Conservation (phyloP, 768 basidiomycete genomes). For the Steccherinum ochraceum region DNA sequence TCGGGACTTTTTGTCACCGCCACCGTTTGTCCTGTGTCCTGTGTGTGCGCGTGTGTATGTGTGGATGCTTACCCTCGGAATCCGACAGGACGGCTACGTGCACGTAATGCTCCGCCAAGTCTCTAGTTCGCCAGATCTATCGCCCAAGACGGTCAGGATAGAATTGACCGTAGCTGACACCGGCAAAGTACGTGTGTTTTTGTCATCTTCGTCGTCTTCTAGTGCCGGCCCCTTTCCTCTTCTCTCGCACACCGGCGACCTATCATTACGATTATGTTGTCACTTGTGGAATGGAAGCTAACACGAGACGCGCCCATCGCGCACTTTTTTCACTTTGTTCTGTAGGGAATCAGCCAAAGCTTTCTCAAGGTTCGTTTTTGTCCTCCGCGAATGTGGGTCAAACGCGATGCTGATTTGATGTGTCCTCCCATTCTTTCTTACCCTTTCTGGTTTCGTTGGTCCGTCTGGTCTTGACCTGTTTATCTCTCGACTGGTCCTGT, state of each 20-base stretch:
- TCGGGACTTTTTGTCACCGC: neutral
- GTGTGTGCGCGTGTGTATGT: neutral
- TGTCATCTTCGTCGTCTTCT: neutral
- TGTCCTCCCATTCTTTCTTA: neutral
- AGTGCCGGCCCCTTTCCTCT: too few relatives aligned
- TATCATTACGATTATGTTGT: neutral
- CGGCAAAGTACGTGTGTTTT: constrained; percentile 58
- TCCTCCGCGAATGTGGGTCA: neutral
- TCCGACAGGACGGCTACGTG: constrained; percentile 72
- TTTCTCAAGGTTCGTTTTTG: constrained; percentile 71
- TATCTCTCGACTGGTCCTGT: too few relatives aligned
- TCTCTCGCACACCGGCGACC: neutral
- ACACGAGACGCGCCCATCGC: neutral
- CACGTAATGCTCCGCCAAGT: constrained; percentile 79
- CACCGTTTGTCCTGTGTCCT: neutral
- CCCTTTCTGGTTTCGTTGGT: constrained; percentile 1
- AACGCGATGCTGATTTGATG: neutral
- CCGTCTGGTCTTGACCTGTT: neutral
- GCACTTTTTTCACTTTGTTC: neutral
- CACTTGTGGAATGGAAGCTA: neutral
- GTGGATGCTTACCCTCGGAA: constrained; percentile 4
- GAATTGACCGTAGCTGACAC: constrained; percentile 86
- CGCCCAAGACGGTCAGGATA: constrained; percentile 58
- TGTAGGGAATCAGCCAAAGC: constrained; percentile 82
- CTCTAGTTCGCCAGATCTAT: constrained; percentile 45